Evolutionary conservation across 202 grass and related monocot genomes (phyloP).

Genomic region (Saccharum hybrid): DNA sequence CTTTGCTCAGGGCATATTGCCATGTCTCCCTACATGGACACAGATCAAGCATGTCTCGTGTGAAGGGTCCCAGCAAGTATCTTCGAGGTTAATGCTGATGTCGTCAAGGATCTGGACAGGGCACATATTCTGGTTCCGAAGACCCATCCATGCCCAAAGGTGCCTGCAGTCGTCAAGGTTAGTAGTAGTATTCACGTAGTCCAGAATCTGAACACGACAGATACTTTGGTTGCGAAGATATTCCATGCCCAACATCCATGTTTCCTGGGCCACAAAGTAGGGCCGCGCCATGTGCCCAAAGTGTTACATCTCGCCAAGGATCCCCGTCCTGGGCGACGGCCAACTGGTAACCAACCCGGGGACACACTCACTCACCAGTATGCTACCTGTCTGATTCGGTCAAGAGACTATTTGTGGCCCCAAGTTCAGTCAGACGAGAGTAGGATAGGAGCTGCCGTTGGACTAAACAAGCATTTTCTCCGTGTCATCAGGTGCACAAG

Average conservation of each 20-base stretch:
- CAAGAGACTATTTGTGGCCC: not conserved
- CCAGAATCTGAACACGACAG: not conserved
- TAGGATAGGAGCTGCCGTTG: conserved; percentile 1
- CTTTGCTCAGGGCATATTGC: not conserved
- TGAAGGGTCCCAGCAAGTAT: conserved; percentile 33
- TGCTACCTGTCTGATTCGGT: conserved; percentile 35
- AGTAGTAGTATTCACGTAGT: not conserved
- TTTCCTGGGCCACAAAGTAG: conserved; percentile 15
- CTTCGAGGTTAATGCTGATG: conserved; percentile 13
- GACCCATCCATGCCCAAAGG: not conserved
- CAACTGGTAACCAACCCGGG: not conserved
- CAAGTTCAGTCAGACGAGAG: not conserved
- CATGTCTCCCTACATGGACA: not conserved
- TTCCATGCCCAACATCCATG: conserved; percentile 3
- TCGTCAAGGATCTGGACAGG: not conserved
- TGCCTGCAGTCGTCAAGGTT: not conserved
- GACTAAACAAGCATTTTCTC: conserved; percentile 7
- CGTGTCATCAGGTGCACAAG: not conserved
- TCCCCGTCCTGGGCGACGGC: conserved; percentile 2
- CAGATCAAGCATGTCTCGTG: not conserved
- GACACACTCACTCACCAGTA: not conserved
- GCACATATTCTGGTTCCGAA: not conserved
- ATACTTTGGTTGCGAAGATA: conserved; percentile 9
- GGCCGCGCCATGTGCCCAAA: not conserved
- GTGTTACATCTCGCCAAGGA: conserved; percentile 9